Percentiles rank a stretch among this genome's conserved stretches.
These are phyloP conservation scores for Spathaspora hagerdaliae DNA, from an alignment of 805 yeast species.

Conservation along the genomic window DNA sequence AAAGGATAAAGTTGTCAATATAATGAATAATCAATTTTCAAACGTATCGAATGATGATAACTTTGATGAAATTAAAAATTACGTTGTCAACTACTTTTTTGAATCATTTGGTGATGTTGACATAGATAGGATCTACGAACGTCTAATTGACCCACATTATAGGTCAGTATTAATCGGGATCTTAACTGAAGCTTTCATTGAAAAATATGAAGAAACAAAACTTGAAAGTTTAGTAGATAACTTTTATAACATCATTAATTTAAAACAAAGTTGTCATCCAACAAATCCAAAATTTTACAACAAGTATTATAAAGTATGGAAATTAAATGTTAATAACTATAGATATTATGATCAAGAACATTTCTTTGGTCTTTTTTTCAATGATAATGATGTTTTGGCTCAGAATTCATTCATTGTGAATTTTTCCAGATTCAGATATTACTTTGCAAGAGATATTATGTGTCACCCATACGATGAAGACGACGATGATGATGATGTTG, in stretches of 20 bases:
- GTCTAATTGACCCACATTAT: slow-evolving; percentile 1
- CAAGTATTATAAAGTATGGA: slow-evolving; percentile 16
- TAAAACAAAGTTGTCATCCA: not conserved
- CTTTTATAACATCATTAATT: slow-evolving; percentile 7
- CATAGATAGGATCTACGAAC: not conserved
- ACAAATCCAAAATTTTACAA: slow-evolving; percentile 14
- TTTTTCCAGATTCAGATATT: slow-evolving; percentile 13
- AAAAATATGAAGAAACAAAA: slow-evolving; percentile 14
- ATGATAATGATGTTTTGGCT: slow-evolving; percentile 4
- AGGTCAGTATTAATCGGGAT: slow-evolving; percentile 6
- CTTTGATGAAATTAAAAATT: slow-evolving; percentile 11
- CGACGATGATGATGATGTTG: slow-evolving; percentile 1
- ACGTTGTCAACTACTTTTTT: slow-evolving; percentile 14
- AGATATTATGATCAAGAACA: slow-evolving; percentile 13
- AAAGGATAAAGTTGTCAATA: slow-evolving; percentile 5
- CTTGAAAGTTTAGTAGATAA: slow-evolving; percentile 11
- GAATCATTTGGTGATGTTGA: slow-evolving; percentile 9
- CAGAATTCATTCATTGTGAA: slow-evolving; percentile 16
- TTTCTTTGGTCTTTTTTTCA: slow-evolving; percentile 7
- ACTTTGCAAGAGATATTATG: slow-evolving; percentile 3
- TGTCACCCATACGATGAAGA: slow-evolving; percentile 4
- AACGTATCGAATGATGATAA: slow-evolving; percentile 6
- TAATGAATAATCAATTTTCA: slow-evolving; percentile 7
- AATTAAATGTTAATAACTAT: slow-evolving; percentile 13
- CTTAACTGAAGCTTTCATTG: slow-evolving; percentile 12